Base-by-base conservation (phyloP, 2,329 filamentous ascomycete genomes). In the Escovopsis weberi region DNA sequence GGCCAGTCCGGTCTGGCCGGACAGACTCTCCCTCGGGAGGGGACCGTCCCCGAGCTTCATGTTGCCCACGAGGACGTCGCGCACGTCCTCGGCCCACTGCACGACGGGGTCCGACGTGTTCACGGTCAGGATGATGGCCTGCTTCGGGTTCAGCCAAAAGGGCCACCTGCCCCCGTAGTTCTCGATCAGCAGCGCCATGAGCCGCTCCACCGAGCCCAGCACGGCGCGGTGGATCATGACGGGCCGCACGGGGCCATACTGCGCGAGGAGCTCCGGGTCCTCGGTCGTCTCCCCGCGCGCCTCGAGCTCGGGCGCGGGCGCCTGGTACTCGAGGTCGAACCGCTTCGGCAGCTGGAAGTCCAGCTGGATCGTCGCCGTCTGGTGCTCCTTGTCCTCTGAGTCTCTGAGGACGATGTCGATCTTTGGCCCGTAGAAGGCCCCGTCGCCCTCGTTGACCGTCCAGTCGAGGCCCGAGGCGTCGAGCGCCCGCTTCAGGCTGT, bases 361-460 rank as follows among this genome's bases (percentile, higher is more conserved):
- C 26, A 94, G 74, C 64, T 94, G 86, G 40, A 94, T 81, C 0
- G 86, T 93, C 3, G 85, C 87, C 3, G 87, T 85, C 57, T 94
- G 86, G 56, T 93, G 86, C 53, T 87, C 83, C 56, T 89, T 93
- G 7, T 84, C 85, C 53, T 85, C 75, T 1, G 81, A 80, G 55
- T 93, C 86, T 47, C 74, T 76, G 38, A 94, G 62, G 34, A 93
- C 77, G 37, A 94, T 83, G 55, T 94, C 86, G 49, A 94, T 94
- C 64, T 94, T 94, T 30, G 87, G 86, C 0, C 87, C 86, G 54
- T 94, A 94, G 55, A 94, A 94, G 4, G 86, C 86, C 12, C 87
- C 86, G 46, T 93, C 86, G 10, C 85, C 85, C 52, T 81, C 73
- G 48, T 87, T 89, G 44, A 89, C 51, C 2, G 71, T 73, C 83